These are phyloP conservation scores for Scleromitrula shiraiana DNA, from an alignment of 2,329 filamentous ascomycete species.

Conservation along the genomic window DNA sequence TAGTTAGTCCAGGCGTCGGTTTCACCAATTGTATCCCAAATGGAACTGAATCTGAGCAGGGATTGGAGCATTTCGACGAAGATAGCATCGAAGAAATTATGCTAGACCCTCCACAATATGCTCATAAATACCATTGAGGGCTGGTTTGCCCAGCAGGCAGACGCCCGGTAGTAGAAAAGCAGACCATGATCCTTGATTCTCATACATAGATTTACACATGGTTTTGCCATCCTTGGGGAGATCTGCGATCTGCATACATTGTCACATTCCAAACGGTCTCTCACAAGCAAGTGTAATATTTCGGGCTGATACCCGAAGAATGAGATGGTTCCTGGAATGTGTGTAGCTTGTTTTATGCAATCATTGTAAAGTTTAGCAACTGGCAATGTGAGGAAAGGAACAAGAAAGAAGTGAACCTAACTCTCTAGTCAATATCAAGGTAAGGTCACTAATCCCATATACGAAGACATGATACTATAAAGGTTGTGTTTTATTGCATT, in stretches of 20 bases:
- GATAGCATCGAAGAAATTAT: slow-evolving; percentile 3
- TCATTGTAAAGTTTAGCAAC: too few species aligned
- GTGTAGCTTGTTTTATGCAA: too few species aligned
- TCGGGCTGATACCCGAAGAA: slow-evolving; percentile 9
- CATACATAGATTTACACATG: slow-evolving; percentile 4
- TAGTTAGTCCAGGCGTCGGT: background rate
- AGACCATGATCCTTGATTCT: background rate
- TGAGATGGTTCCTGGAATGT: slow-evolving; percentile 5
- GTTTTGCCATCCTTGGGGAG: background rate
- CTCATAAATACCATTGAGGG: too few species aligned
- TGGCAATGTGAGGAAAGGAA: too few species aligned
- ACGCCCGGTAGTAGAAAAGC: too few species aligned
- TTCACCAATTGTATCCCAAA: slow-evolving; percentile 9
- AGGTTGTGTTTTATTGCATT: too few species aligned
- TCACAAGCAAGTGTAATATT: slow-evolving; percentile 1
- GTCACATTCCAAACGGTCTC: slow-evolving; percentile 3
- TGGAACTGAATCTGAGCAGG: slow-evolving; percentile 4
- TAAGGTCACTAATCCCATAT: too few species aligned
- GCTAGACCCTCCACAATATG: slow-evolving; percentile 3
- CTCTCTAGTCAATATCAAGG: too few species aligned
- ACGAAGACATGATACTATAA: too few species aligned
- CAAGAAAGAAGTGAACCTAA: too few species aligned
- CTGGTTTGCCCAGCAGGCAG: background rate
- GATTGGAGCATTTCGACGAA: background rate
- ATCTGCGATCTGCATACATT: slow-evolving; percentile 6